Evolutionary conservation across 176 grass and related monocot genomes (phyloP).

Genomic region (Aechmea fasciata): DNA sequence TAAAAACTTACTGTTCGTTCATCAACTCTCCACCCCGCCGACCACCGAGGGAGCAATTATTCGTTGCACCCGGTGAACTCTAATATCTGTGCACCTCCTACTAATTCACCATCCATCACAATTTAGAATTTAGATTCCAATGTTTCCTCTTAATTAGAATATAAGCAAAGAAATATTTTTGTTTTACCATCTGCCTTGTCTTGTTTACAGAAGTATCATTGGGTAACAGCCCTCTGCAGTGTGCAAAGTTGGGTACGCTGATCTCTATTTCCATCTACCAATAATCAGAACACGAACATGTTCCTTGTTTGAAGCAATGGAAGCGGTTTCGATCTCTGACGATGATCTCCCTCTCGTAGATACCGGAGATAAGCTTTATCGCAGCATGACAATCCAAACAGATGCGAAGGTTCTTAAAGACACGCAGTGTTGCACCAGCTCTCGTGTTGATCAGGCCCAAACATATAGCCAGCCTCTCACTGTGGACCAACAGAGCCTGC

Average conservation of each 20-base stretch:
- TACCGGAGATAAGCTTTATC: slow-evolving; percentile 24
- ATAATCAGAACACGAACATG: slow-evolving; percentile 36
- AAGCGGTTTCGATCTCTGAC: slow-evolving; percentile 30
- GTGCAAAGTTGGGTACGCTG: no score
- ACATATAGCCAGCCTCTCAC: slow-evolving; percentile 31
- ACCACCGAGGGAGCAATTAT: background rate
- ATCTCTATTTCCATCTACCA: background rate
- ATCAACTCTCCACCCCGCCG: background rate
- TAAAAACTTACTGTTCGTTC: background rate
- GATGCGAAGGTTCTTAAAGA: slow-evolving; percentile 35
- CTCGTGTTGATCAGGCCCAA: slow-evolving; percentile 23
- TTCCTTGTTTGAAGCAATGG: slow-evolving; percentile 24
- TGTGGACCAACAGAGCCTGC: slow-evolving; percentile 22
- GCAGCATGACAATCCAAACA: slow-evolving; percentile 24
- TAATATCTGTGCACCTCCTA: no score
- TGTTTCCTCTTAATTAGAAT: no score
- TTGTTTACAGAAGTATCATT: no score
- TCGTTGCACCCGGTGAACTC: no score
- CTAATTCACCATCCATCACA: no score
- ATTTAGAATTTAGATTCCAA: no score
- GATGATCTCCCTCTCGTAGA: slow-evolving; percentile 25
- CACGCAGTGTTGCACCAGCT: slow-evolving; percentile 10
- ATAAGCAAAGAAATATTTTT: no score
- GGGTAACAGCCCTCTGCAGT: no score
- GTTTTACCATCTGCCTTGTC: no score